Evolutionary conservation across 2,329 filamentous ascomycete species (phyloP), one percentile per base, ranked within the genome.

Genomic region (Periconia macrospinosa): DNA sequence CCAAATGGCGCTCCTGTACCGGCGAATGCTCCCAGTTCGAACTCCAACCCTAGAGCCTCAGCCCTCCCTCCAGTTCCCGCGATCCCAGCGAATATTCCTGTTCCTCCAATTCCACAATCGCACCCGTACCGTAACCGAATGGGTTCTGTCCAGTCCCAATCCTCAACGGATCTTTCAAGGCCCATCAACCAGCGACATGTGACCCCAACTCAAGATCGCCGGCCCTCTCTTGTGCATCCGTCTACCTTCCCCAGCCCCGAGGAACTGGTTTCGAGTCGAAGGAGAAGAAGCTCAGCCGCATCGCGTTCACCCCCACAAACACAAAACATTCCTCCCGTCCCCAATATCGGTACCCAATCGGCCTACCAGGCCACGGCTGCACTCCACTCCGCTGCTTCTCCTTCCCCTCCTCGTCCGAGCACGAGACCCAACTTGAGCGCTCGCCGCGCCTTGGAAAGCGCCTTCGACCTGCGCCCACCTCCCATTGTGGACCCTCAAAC

Each of bases 201-300:
- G 11, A 30, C 43, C 6, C 27, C 23, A 30, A 19, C 14, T 17
- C 27, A n/a, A 30, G 14, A 33, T 7, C 61, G 57, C 17, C 62
- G 68, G 1, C 70, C 70, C 2, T 67, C 70, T 1, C 58, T 73
- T 5, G 54, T 72, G 18, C 70, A 73, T 37, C 70, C 69, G 14
- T 68, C 64, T 1, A 73, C 70, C 11, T 72, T 65, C 51, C 70
- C 70, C 1, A 63, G 52, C n/a, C 69, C 65, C 1, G 64, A 65
- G 47, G 61, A 60, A 6, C 55, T 59, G 5, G 45, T 47, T 8
- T 57, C 63, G 1, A 51, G 61, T n/a, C 63, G 63, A 15, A 54
- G 67, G 15, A 37, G 33, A 23, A 59, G 66, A n/a, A 64, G 67
- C 33, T 68, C 66, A 19, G 47, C 66, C n/a, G 51, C 60, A 13